Conservation (phyloP, 1,139 yeast species). For the Protomyces pachydermus region DNA sequence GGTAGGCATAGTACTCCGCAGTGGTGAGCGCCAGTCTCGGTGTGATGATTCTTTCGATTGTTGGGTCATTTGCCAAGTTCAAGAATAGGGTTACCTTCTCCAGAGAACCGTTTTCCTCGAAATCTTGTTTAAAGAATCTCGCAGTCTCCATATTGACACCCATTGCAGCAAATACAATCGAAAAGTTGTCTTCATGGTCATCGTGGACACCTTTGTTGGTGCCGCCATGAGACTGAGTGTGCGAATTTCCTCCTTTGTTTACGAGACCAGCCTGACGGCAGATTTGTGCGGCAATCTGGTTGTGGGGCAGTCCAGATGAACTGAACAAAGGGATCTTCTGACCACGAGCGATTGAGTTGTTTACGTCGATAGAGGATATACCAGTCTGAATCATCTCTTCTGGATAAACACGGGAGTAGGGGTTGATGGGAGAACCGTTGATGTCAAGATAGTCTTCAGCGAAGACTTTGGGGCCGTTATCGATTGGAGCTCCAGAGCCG, state of each 20-base stretch:
- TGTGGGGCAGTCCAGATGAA: slow-evolving; percentile 98
- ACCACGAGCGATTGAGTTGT: slow-evolving; percentile 99
- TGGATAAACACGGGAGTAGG: slow-evolving; percentile 95
- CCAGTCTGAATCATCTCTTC: slow-evolving; percentile 99
- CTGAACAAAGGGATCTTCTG: slow-evolving; percentile 98
- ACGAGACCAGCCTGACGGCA: slow-evolving; percentile 99
- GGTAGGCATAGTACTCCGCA: slow-evolving; percentile 97
- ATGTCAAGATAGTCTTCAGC: slow-evolving; percentile 98
- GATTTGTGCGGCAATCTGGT: slow-evolving; percentile 98
- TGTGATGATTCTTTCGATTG: slow-evolving; percentile 97
- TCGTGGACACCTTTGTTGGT: slow-evolving; percentile 99
- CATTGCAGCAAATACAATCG: slow-evolving; percentile 98
- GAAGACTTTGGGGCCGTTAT: slow-evolving; percentile 94
- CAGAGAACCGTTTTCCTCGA: slow-evolving; percentile 96
- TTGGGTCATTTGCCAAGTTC: slow-evolving; percentile 97
- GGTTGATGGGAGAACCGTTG: slow-evolving; percentile 97
- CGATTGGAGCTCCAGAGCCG: slow-evolving; percentile 98
- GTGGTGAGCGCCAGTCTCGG: slow-evolving; percentile 99
- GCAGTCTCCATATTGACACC: slow-evolving; percentile 92
- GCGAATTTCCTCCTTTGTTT: slow-evolving; percentile 29
- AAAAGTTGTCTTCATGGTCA: slow-evolving; percentile 98
- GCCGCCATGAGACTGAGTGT: slow-evolving; percentile 43
- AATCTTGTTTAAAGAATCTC: slow-evolving; percentile 94
- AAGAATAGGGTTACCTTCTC: slow-evolving; percentile 96
- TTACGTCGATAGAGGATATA: slow-evolving; percentile 94